phyloP scores from a whole-genome alignment of 2,329 filamentous ascomycete species.

The Aspergillus alliaceus region DNA sequence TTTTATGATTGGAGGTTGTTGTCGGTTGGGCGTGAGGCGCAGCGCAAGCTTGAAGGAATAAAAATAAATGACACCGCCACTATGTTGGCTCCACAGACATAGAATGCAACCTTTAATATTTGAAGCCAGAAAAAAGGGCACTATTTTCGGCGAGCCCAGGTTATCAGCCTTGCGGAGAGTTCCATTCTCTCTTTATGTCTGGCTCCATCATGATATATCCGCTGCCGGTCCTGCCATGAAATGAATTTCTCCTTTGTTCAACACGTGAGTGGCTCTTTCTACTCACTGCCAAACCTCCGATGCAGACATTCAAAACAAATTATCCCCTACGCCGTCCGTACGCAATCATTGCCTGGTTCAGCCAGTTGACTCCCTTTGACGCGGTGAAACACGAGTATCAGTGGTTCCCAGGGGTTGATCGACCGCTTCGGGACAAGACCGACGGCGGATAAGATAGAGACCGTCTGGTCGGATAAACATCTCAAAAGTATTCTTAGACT shows the following conservation, averaged over 20 bases:
- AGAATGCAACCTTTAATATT: too few species aligned
- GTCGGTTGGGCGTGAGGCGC: background rate
- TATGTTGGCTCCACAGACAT: too few species aligned
- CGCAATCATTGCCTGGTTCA: background rate
- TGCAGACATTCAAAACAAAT: background rate
- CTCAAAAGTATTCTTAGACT: conserved; percentile 3
- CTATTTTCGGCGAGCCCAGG: too few species aligned
- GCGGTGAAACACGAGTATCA: background rate
- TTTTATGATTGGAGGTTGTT: too few species aligned
- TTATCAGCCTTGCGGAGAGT: too few species aligned
- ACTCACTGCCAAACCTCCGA: background rate
- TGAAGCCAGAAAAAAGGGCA: too few species aligned
- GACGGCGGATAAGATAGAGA: conserved; percentile 15
- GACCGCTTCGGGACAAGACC: conserved; percentile 2
- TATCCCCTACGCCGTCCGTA: background rate
- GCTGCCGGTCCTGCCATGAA: background rate
- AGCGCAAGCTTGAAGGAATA: too few species aligned
- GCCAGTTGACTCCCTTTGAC: background rate
- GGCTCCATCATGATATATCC: too few species aligned
- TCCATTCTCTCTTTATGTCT: too few species aligned
- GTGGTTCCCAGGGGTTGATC: conserved; percentile 17
- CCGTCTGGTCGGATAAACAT: conserved; percentile 5
- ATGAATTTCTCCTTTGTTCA: background rate
- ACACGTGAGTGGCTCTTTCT: background rate
- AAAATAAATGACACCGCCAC: too few species aligned